Evolutionary conservation across 345 rosid species (phyloP).

Genomic region (Arabidopsis arenosa): DNA sequence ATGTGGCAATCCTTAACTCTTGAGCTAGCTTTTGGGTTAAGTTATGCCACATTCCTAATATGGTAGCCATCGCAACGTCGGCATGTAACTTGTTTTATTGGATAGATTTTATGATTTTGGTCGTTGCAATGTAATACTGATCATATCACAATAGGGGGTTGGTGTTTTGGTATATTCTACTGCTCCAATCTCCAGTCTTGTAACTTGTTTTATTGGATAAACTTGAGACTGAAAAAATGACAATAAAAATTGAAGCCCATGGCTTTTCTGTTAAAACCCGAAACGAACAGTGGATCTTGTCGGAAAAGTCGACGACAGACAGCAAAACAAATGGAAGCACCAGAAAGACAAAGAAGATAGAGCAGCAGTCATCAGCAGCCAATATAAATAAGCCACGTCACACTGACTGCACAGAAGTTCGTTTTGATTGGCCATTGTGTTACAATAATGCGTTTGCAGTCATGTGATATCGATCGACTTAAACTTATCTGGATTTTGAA

Average conservation of each 20-base stretch:
- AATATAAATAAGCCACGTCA: constrained; percentile 25
- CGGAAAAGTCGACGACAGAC: constrained; percentile 31
- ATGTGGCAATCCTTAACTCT: too few species aligned
- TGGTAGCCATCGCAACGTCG: too few species aligned
- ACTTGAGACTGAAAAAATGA: background rate
- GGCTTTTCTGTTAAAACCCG: background rate
- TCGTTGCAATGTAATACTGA: background rate
- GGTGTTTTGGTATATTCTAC: background rate
- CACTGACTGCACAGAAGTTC: background rate
- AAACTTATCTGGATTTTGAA: constrained; percentile 2
- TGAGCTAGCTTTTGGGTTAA: too few species aligned
- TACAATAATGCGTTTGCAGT: background rate
- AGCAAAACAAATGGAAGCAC: constrained; percentile 25
- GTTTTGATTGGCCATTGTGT: constrained; percentile 20
- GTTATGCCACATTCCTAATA: too few species aligned
- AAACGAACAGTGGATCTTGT: constrained; percentile 16
- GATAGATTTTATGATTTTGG: too few species aligned
- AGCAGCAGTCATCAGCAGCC: background rate
- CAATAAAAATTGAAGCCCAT: background rate
- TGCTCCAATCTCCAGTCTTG: background rate
- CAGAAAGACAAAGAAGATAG: constrained; percentile 18
- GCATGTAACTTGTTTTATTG: too few species aligned
- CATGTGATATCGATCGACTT: constrained; percentile 24
- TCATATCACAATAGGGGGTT: background rate
- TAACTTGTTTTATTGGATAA: constrained; percentile 1